phyloP scores from a whole-genome alignment of 306 rosid species.

The Herpetospermum pedunculosum region DNA sequence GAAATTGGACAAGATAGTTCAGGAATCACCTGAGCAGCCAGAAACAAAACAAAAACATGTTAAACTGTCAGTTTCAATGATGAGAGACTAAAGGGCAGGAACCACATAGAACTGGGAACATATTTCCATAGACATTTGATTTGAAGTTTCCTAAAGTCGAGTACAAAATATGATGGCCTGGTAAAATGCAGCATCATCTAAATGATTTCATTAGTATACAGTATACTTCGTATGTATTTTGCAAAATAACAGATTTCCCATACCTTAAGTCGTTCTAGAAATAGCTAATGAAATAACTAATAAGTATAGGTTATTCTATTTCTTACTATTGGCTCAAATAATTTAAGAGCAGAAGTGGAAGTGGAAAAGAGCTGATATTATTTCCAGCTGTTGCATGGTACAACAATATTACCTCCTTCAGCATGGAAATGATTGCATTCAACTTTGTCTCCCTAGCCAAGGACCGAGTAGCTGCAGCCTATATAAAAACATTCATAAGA shows the following conservation, averaged over 20 bases:
- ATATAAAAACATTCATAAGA: slow-evolving; percentile 16
- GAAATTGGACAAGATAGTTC: slow-evolving; percentile 74
- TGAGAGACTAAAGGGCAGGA: not conserved
- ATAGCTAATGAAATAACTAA: not conserved
- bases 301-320: not conserved
- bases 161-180: slow-evolving; percentile 7
- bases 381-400: not conserved
- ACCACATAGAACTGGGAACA: not conserved
- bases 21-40: slow-evolving; percentile 62
- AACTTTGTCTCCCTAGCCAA: slow-evolving; percentile 69
- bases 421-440: slow-evolving; percentile 51
- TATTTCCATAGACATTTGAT: not conserved
- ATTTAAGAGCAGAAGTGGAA: not conserved
- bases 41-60: slow-evolving; percentile 6
- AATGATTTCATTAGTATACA: not conserved
- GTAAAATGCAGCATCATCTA: not conserved
- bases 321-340: not conserved
- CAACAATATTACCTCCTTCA: slow-evolving; percentile 59
- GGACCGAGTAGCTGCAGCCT: slow-evolving; percentile 93
- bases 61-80: not conserved
- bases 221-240: not conserved
- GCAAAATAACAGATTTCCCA: not conserved
- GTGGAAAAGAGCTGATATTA: not conserved
- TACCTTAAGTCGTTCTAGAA: not conserved
- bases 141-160: not conserved